A percentile compares a stretch with the other conserved stretches of the same genome.
phyloP scores from a whole-genome alignment of 352 stramenopile species.

The Phytophthora aleatoria region DNA sequence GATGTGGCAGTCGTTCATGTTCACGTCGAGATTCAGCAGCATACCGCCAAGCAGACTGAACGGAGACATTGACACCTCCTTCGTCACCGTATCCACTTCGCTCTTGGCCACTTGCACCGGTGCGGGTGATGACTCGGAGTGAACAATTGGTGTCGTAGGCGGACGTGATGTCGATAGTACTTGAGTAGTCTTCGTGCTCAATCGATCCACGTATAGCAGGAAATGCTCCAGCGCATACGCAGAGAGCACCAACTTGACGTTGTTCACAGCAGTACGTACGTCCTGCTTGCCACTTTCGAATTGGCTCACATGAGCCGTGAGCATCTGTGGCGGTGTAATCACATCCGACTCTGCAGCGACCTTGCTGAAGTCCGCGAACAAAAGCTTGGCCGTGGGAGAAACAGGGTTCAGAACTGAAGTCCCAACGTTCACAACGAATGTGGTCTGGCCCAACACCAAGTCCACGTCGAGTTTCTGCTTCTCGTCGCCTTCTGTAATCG shows the following conservation, averaged over 20 bases:
- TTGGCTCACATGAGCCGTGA: slow-evolving; percentile 48
- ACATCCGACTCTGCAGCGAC: slow-evolving; percentile 29
- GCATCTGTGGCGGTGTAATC: slow-evolving; percentile 44
- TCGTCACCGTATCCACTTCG: slow-evolving; percentile 38
- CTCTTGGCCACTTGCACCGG: slow-evolving; percentile 32
- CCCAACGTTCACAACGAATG: slow-evolving; percentile 54
- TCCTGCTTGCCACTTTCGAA: slow-evolving; percentile 53
- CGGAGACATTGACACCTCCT: slow-evolving; percentile 61
- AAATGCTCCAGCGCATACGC: slow-evolving; percentile 63
- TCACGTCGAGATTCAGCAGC: slow-evolving; percentile 52
- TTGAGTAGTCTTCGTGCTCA: slow-evolving; percentile 57
- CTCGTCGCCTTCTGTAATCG: slow-evolving; percentile 46
- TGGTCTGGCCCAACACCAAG: slow-evolving; percentile 49
- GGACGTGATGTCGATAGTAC: slow-evolving; percentile 52
- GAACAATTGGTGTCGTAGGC: slow-evolving; percentile 28
- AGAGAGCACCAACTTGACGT: slow-evolving; percentile 51
- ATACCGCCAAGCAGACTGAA: slow-evolving; percentile 66
- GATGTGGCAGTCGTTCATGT: slow-evolving; percentile 63
- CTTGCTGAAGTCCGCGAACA: slow-evolving; percentile 64
- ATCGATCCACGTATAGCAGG: slow-evolving; percentile 63
- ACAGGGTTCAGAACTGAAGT: slow-evolving; percentile 39
- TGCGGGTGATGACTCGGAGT: slow-evolving; percentile 37
- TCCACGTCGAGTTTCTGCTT: slow-evolving; percentile 60
- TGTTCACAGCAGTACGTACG: slow-evolving; percentile 48
- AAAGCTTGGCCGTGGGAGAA: slow-evolving; percentile 51